These are phyloP conservation scores for Chlorella sp. DNA, from an alignment of 139 green algal genomes.

Conservation along the genomic window DNA sequence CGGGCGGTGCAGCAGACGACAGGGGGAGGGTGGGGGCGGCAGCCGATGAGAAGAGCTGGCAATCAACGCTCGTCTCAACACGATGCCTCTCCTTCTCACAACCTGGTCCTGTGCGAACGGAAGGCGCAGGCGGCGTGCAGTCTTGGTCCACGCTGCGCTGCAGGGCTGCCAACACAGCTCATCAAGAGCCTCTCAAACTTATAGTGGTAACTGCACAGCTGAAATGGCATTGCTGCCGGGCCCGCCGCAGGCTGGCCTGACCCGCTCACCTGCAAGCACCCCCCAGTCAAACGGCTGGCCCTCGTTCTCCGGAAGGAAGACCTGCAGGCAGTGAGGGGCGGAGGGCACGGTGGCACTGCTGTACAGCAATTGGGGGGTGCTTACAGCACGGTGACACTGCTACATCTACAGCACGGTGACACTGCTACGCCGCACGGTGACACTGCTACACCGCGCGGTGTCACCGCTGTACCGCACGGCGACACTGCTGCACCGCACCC, in stretches of 20 bases:
- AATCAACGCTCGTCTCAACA: not conserved
- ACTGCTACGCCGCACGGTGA: too few relatives aligned
- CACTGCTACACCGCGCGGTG: too few relatives aligned
- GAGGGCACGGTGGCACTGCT: too few relatives aligned
- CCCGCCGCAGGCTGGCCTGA: not conserved
- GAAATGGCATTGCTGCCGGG: not conserved
- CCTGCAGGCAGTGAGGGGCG: constrained; percentile 24
- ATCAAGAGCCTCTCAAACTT: too few relatives aligned
- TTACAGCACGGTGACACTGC: too few relatives aligned
- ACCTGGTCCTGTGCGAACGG: not conserved
- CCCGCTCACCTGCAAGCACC: constrained; percentile 52
- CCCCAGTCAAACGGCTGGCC: constrained; percentile 63
- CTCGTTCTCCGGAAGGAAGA: constrained; percentile 57
- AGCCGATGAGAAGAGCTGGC: not conserved
- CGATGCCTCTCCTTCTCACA: too few relatives aligned
- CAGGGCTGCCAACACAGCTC: not conserved
- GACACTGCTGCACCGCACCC: too few relatives aligned
- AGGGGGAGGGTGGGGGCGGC: not conserved
- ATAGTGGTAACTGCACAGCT: not conserved
- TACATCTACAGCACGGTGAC: too few relatives aligned
- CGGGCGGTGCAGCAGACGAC: not conserved
- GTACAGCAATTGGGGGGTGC: too few relatives aligned
- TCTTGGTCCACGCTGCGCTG: too few relatives aligned
- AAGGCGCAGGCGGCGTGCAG: not conserved
- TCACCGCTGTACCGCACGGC: too few relatives aligned